A percentile compares a stretch with the other conserved stretches of the same genome.
Conservation (phyloP, 2,329 filamentous ascomycete genomes). For the Metarhizium robertsii region DNA sequence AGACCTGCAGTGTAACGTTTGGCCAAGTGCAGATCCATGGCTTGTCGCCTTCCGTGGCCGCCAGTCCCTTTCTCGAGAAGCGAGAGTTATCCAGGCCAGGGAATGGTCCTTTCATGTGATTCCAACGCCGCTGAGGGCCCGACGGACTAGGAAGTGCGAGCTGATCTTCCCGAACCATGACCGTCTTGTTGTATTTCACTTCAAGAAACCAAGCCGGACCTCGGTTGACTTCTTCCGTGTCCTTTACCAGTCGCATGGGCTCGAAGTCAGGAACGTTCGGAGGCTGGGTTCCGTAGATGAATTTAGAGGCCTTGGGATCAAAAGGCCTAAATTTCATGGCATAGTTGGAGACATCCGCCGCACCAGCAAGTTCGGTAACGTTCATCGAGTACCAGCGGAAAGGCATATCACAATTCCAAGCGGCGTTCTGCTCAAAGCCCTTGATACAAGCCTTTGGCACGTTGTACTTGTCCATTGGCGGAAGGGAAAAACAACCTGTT, state of each 20-base stretch:
- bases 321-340: constrained; percentile 28
- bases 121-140: constrained; percentile 18
- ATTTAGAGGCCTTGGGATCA: constrained; percentile 28
- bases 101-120: constrained; percentile 7
- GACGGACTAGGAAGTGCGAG: constrained; percentile 16
- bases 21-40: constrained; percentile 53
- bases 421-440: constrained; percentile 41
- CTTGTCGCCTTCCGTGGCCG: constrained; percentile 36
- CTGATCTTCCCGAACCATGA: constrained; percentile 37
- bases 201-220: constrained; percentile 48
- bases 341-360: constrained; percentile 27
- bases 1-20: constrained; percentile 43
- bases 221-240: constrained; percentile 35
- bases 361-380: constrained; percentile 21
- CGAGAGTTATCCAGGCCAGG: constrained; percentile 16
- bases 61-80: constrained; percentile 13
- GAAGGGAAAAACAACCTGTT: constrained; percentile 47
- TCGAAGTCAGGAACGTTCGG: constrained; percentile 31
- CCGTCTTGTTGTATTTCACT: constrained; percentile 45
- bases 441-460: constrained; percentile 47
- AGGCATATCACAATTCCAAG: constrained; percentile 55
- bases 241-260: constrained; percentile 38
- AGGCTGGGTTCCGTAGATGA: constrained; percentile 46
- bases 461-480: constrained; percentile 39
- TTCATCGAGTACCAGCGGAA: constrained; percentile 34